Conservation (phyloP, 78 protist genomes). For the Tieghemostelium lacteum region DNA sequence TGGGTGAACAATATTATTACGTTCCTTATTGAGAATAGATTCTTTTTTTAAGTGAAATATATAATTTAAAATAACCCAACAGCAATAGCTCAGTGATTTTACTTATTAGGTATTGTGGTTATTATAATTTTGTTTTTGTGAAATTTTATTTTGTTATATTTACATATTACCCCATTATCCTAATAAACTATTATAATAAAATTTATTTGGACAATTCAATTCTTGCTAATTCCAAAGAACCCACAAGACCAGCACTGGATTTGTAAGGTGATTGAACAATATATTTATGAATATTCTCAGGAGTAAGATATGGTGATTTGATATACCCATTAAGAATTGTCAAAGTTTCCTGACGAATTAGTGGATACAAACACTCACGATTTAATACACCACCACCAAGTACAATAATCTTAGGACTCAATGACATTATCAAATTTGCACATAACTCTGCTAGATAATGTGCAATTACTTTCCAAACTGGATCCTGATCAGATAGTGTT, state of each 20-base stretch:
- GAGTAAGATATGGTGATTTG: slow-evolving; percentile 33
- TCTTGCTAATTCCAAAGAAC: slow-evolving; percentile 78
- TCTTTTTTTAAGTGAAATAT: too few relatives aligned
- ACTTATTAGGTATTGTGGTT: too few relatives aligned
- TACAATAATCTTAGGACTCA: slow-evolving; percentile 84
- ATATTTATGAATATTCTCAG: slow-evolving; percentile 43
- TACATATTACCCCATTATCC: too few relatives aligned
- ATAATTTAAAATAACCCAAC: too few relatives aligned
- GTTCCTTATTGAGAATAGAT: too few relatives aligned
- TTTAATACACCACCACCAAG: slow-evolving; percentile 91
- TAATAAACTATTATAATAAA: too few relatives aligned
- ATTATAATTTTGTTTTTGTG: too few relatives aligned
- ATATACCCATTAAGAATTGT: slow-evolving; percentile 84
- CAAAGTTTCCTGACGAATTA: slow-evolving; percentile 22
- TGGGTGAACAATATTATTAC: too few relatives aligned
- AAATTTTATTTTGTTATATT: too few relatives aligned
- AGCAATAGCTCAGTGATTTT: too few relatives aligned
- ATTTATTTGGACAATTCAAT: too few relatives aligned
- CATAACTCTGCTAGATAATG: slow-evolving; percentile 89
- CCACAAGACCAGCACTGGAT: slow-evolving; percentile 71
- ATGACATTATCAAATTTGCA: slow-evolving; percentile 60
- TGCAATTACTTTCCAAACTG: slow-evolving; percentile 83
- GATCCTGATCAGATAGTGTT: slow-evolving; percentile 73
- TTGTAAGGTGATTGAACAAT: slow-evolving; percentile 65
- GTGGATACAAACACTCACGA: slow-evolving; percentile 72